Evolutionary conservation across 192 early-diverging fungal species (phyloP).

Genomic region (Umbelopsis sp.): DNA sequence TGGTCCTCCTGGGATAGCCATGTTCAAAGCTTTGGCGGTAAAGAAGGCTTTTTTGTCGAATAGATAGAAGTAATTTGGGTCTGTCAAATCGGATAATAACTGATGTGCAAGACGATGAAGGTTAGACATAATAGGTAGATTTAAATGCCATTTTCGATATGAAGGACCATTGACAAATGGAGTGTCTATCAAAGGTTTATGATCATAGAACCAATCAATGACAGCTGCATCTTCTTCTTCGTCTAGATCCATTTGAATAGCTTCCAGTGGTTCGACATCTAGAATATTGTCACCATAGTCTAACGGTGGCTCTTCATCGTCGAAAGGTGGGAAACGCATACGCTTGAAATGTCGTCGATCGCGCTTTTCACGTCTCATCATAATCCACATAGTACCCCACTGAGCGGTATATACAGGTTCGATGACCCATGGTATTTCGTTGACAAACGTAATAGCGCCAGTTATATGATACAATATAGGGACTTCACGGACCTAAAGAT

Average conservation of each 20-base stretch:
- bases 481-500: constrained; percentile 92
- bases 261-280: constrained; percentile 97
- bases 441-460: constrained; percentile 98
- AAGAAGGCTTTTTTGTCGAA: constrained; percentile 95
- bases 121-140: constrained; percentile 93
- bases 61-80: constrained; percentile 98
- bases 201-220: constrained; percentile 97
- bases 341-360: constrained; percentile 98
- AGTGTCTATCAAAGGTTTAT: constrained; percentile 78
- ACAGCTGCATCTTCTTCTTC: constrained; percentile 93
- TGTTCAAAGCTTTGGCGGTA: constrained; percentile 96
- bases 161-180: constrained; percentile 87
- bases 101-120: constrained; percentile 91
- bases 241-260: constrained; percentile 99
- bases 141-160: constrained; percentile 89
- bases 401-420: constrained; percentile 98
- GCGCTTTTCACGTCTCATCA: constrained; percentile 99
- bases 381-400: constrained; percentile 99
- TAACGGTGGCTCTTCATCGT: constrained; percentile 98
- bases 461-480: constrained; percentile 97
- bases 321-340: constrained; percentile 98
- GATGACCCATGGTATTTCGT: constrained; percentile 93
- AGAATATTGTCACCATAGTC: constrained; percentile 99
- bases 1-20: constrained; percentile 97
- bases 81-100: constrained; percentile 90